phyloP scores from a whole-genome alignment of 495 filamentous ascomycete species.

The Neurospora tetrasperma region DNA sequence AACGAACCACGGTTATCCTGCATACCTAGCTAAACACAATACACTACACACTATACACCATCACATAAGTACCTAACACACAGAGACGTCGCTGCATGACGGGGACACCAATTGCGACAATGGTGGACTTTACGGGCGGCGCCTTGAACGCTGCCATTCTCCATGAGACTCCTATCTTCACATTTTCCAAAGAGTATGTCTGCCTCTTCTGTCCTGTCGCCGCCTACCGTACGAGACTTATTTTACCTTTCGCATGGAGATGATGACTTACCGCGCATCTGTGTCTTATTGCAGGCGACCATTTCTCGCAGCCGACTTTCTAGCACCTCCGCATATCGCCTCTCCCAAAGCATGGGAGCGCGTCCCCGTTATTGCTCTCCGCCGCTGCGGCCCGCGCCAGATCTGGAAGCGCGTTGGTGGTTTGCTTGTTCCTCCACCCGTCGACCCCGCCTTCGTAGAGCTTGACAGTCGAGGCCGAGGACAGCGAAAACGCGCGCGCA shows the following conservation, averaged over 20 bases:
- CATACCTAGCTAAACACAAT: background rate
- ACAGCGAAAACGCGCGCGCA: conserved; percentile 18
- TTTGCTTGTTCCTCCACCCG: background rate
- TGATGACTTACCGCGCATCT: conserved; percentile 1
- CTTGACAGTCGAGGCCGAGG: conserved; percentile 14
- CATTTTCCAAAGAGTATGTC: background rate
- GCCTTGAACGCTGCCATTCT: background rate
- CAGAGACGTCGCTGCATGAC: background rate
- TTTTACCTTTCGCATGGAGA: background rate
- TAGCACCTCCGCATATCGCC: conserved; percentile 10
- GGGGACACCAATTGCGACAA: background rate
- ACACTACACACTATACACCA: background rate
- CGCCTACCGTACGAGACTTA: background rate
- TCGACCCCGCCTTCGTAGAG: conserved; percentile 11
- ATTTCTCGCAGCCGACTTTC: conserved; percentile 15
- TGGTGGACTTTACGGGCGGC: background rate
- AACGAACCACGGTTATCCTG: background rate
- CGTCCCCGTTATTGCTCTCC: conserved; percentile 11
- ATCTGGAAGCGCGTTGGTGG: conserved; percentile 28
- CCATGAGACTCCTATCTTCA: background rate
- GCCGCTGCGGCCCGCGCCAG: conserved; percentile 10
- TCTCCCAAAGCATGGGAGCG: conserved; percentile 22
- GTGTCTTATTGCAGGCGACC: conserved; percentile 5
- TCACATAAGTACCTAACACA: background rate
- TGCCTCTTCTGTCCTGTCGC: background rate